phyloP scores from a whole-genome alignment of 169 alveolate species.

The Eimeria praecox region DNA sequence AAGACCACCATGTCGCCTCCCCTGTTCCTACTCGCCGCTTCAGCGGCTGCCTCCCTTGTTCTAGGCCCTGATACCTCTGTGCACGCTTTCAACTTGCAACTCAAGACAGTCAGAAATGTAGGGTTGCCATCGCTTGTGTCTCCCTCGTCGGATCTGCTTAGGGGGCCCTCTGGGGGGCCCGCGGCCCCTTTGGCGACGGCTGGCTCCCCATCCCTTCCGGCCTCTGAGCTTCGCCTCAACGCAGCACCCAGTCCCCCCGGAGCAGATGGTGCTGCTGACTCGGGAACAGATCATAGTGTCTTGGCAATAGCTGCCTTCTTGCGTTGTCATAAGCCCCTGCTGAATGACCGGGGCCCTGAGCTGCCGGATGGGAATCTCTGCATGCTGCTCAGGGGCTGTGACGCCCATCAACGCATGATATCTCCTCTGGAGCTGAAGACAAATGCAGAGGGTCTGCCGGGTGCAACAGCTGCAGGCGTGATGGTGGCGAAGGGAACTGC shows the following conservation, averaged over 20 bases:
- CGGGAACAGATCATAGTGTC: constrained; percentile 37
- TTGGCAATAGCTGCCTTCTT: constrained; percentile 71
- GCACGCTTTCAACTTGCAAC: constrained; percentile 42
- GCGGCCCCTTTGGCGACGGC: constrained; percentile 20
- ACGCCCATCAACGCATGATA: constrained; percentile 75
- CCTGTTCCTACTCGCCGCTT: neutral
- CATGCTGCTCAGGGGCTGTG: constrained; percentile 76
- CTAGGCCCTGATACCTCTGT: constrained; percentile 15
- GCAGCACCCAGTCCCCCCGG: constrained; percentile 1
- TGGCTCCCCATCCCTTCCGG: neutral
- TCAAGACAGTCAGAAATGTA: neutral
- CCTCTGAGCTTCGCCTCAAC: neutral
- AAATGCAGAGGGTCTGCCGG: constrained; percentile 60
- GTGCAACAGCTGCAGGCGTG: constrained; percentile 68
- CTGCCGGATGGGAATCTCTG: constrained; percentile 71
- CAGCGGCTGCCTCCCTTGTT: constrained; percentile 10
- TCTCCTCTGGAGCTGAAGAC: constrained; percentile 76
- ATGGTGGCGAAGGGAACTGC: constrained; percentile 68
- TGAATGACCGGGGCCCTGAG: constrained; percentile 64
- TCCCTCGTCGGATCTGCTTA: neutral
- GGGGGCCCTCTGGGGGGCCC: neutral
- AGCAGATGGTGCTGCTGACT: neutral
- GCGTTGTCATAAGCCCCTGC: constrained; percentile 79
- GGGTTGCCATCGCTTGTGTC: neutral
- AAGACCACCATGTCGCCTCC: neutral